Evolutionary conservation across 73 alveolate species (phyloP).

Genomic region (Paramecium sonneborni): DNA sequence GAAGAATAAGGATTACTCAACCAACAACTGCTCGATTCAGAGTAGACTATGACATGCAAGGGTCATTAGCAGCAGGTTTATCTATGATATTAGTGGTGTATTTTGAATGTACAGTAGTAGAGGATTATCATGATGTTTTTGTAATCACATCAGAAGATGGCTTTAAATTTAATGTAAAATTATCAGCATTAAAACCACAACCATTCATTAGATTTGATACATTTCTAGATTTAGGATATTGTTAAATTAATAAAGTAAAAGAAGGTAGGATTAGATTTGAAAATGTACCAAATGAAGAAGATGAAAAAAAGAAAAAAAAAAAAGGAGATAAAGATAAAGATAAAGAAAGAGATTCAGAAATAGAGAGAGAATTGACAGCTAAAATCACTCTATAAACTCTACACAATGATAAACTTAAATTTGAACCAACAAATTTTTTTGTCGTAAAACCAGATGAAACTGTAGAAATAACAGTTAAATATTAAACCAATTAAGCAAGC

Average conservation of each 20-base stretch:
- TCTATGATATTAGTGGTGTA: constrained; percentile 92
- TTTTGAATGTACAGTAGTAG: constrained; percentile 94
- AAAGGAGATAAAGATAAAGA: constrained; percentile 4
- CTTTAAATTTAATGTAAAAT: neutral
- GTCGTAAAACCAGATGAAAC: neutral
- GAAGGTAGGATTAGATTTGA: neutral
- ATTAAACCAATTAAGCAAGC: constrained; percentile 39
- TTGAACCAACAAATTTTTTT: neutral
- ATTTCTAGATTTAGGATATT: constrained; percentile 57
- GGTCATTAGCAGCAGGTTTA: constrained; percentile 95
- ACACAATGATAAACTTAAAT: neutral
- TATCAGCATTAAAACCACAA: constrained; percentile 50
- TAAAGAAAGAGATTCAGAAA: neutral
- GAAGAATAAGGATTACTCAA: constrained; percentile 89
- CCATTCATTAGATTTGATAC: constrained; percentile 34
- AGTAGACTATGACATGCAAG: constrained; percentile 84
- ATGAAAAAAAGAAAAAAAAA: neutral
- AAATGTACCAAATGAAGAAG: constrained; percentile 47
- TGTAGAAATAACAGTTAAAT: neutral
- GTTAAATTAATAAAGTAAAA: neutral
- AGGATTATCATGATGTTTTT: constrained; percentile 92
- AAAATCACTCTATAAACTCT: neutral
- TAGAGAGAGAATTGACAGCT: neutral
- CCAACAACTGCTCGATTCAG: constrained; percentile 90
- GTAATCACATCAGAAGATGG: constrained; percentile 68